A percentile compares a stretch with the other conserved stretches of the same genome.
These are phyloP conservation scores for Quercus tomentella DNA, from an alignment of 331 rosid genomes.

Conservation along the genomic window DNA sequence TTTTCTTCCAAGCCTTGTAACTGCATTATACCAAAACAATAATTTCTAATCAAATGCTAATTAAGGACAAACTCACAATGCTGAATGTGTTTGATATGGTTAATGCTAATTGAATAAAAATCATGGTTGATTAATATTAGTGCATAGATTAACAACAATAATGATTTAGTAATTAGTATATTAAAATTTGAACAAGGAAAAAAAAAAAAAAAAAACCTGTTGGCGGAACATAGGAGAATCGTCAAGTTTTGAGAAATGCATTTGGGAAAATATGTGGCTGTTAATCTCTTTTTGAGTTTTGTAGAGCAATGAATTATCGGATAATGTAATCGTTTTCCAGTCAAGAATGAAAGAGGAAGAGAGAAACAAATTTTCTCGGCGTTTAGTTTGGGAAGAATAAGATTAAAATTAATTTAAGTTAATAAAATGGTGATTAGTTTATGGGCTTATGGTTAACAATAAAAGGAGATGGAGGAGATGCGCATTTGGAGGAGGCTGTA, in stretches of 20 bases:
- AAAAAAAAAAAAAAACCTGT: conserved; percentile 36
- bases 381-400: neutral
- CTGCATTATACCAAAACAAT: conserved; percentile 37
- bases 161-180: neutral
- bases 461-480: neutral
- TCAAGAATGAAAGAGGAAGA: neutral
- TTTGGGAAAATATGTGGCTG: conserved; percentile 9
- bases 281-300: neutral
- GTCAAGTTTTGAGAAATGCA: conserved; percentile 61
- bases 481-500: conserved; percentile 28
- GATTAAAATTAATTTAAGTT: neutral
- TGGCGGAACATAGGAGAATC: conserved; percentile 81
- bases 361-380: neutral
- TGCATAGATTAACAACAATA: too few species aligned
- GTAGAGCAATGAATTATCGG: neutral
- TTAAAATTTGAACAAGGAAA: neutral
- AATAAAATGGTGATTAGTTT: neutral
- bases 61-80: too few species aligned
- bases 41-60: neutral
- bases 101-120: too few species aligned
- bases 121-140: too few species aligned
- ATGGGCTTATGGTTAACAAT: neutral
- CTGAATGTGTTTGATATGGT: too few species aligned
- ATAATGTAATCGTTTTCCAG: too few species aligned
- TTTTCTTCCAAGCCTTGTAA: conserved; percentile 61